Evolutionary conservation across 306 rosid genomes (phyloP).

Genomic region (Dryas octopetala): DNA sequence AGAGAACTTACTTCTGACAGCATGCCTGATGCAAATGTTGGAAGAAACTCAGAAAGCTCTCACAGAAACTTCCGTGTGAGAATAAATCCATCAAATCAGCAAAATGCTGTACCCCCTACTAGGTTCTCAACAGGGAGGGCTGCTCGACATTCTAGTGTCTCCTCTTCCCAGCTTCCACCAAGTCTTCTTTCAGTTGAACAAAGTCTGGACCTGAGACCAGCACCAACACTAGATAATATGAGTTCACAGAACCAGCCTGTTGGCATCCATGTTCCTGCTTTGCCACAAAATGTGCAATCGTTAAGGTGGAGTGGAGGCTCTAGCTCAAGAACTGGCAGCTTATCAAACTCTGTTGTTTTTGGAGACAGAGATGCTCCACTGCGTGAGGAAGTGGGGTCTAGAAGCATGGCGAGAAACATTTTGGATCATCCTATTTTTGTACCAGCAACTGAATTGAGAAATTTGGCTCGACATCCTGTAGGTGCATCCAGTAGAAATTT

Average conservation of each 20-base stretch:
- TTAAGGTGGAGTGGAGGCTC: slow-evolving; percentile 71
- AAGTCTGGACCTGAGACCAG: slow-evolving; percentile 59
- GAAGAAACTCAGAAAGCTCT: slow-evolving; percentile 50
- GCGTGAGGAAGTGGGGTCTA: slow-evolving; percentile 54
- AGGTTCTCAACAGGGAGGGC: slow-evolving; percentile 48
- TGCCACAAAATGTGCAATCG: slow-evolving; percentile 65
- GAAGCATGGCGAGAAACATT: slow-evolving; percentile 57
- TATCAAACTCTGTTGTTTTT: slow-evolving; percentile 43
- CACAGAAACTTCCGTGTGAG: slow-evolving; percentile 75
- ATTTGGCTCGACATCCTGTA: slow-evolving; percentile 47
- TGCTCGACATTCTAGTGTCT: slow-evolving; percentile 54
- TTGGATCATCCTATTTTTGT: slow-evolving; percentile 64
- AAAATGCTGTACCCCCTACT: slow-evolving; percentile 39
- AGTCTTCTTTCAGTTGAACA: slow-evolving; percentile 52
- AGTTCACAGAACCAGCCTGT: slow-evolving; percentile 61
- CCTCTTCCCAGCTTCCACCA: slow-evolving; percentile 47
- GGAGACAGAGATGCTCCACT: slow-evolving; percentile 51
- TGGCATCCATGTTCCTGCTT: slow-evolving; percentile 51
- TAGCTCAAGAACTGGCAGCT: slow-evolving; percentile 54
- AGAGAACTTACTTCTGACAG: slow-evolving; percentile 49
- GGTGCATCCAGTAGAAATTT: slow-evolving; percentile 37
- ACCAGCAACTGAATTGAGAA: slow-evolving; percentile 68
- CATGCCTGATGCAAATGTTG: slow-evolving; percentile 48
- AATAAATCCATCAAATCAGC: slow-evolving; percentile 63
- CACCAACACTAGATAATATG: slow-evolving; percentile 49